phyloP scores from a whole-genome alignment of 306 rosid species.

The Senna siamea region DNA sequence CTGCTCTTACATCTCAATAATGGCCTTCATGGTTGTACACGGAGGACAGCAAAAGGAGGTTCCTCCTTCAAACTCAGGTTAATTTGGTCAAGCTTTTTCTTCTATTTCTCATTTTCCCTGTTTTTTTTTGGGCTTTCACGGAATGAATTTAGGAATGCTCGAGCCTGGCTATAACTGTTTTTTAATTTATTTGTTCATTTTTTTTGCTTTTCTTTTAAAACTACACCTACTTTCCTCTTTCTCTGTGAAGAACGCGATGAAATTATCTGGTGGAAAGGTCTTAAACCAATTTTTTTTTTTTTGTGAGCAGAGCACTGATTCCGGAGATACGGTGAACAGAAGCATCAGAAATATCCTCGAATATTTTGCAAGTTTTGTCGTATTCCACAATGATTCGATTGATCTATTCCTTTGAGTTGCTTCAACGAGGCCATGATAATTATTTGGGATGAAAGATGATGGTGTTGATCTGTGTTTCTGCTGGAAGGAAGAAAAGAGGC shows the following conservation, averaged over 20 bases:
- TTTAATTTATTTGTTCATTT: background rate
- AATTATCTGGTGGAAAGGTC: conserved; percentile 36
- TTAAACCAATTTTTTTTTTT: conserved; percentile 16
- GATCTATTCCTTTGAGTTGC: conserved; percentile 29
- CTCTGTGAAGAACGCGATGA: background rate
- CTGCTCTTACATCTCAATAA: conserved; percentile 37
- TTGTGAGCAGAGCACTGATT: conserved; percentile 44
- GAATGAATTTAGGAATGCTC: no score
- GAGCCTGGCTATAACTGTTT: no score
- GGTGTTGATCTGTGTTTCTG: conserved; percentile 56
- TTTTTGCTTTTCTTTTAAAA: conserved; percentile 21
- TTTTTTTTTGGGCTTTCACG: background rate
- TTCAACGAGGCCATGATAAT: conserved; percentile 37
- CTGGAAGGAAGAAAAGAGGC: conserved; percentile 44
- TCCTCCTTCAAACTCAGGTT: conserved; percentile 57
- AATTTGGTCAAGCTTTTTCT: conserved; percentile 21
- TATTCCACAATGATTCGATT: conserved; percentile 40
- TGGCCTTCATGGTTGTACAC: conserved; percentile 41
- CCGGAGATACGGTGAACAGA: conserved; percentile 35
- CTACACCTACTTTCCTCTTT: no score
- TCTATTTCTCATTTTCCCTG: background rate
- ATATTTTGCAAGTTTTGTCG: conserved; percentile 1
- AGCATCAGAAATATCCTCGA: conserved; percentile 10
- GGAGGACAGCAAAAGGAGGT: conserved; percentile 39
- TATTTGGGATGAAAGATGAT: conserved; percentile 43